A percentile compares a stretch with the other conserved stretches of the same genome.
These are phyloP conservation scores for Phlegmacium glaucopus DNA, from an alignment of 768 basidiomycete genomes.

Conservation along the genomic window DNA sequence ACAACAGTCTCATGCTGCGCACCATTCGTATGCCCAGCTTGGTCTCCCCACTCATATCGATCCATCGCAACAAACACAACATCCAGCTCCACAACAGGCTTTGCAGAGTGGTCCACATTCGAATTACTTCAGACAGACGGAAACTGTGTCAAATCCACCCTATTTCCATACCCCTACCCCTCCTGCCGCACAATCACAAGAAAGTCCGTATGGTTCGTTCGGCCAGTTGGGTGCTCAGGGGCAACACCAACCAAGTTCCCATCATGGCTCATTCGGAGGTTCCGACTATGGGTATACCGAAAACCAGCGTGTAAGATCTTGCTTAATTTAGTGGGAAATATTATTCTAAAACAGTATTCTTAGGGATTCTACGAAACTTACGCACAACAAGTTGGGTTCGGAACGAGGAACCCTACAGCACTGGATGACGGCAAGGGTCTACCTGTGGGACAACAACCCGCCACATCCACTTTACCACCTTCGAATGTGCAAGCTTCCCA, in stretches of 20 bases:
- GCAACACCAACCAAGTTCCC: constrained; percentile 59
- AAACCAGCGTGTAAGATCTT: constrained; percentile 53
- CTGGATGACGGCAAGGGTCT: constrained; percentile 79
- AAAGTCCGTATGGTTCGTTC: constrained; percentile 62
- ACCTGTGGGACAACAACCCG: constrained; percentile 54
- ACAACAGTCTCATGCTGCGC: constrained; percentile 38
- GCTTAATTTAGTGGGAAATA: constrained; percentile 2
- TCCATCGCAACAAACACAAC: constrained; percentile 42
- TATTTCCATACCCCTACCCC: constrained; percentile 82
- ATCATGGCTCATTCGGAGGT: constrained; percentile 51
- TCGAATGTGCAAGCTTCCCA: constrained; percentile 53
- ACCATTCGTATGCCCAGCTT: constrained; percentile 63
- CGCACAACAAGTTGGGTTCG: constrained; percentile 58
- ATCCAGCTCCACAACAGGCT: constrained; percentile 38
- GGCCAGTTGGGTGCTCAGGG: constrained; percentile 57
- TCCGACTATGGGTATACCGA: constrained; percentile 71
- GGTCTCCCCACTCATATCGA: constrained; percentile 66
- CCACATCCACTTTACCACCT: constrained; percentile 45
- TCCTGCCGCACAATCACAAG: constrained; percentile 60
- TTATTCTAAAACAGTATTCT: constrained; percentile 16
- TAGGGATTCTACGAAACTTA: constrained; percentile 81
- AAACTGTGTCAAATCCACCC: constrained; percentile 42
- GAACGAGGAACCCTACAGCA: constrained; percentile 57
- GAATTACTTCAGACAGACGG: constrained; percentile 68
- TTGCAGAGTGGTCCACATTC: constrained; percentile 42